Evolutionary conservation across 164 flowering plant species (phyloP), one percentile per base, ranked within the genome.

Genomic region (Magnolia officinalis): DNA sequence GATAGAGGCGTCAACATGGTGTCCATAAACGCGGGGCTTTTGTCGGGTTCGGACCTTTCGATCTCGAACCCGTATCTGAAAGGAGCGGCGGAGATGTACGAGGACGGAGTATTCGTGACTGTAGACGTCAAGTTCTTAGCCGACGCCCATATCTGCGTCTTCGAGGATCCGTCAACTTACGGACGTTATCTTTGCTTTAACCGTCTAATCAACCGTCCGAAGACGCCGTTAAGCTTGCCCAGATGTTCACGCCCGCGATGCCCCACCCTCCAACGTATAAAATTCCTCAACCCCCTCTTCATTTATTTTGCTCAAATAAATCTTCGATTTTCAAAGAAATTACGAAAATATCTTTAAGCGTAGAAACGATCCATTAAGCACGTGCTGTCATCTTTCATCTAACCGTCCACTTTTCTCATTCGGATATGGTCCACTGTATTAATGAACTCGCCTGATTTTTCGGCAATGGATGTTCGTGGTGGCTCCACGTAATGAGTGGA

Each of bases 21-120:
- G 37, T 81, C 91, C 0, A 79, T 93, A 26, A 93, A 93, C 26
- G 87, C 81, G 1, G 98, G 98, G 8, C 70, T 93, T 13, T 51
- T 90, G 69, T 75, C 83, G 82, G 68, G 80, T 26, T 85, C 86
- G 4, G 86, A 88, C 20, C 67, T 89, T 0, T 73, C 89, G 31
- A 83, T 87, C 78, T 82, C 78, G 21, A 50, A 85, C 66, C 90
- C 98, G 0, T 93, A 87, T 50, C 68, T 91, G 55, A 90, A 89
- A 82, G 96, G 98, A 1, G 95, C 94, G 31, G 92, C 94, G 52
- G 92, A 93, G 84, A 93, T 93, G 98, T 91, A 86, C 66, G 90
- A 90, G 71, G 89, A 87, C 45, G 98, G 98, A 0, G 88, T 89
- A 0, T 78, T 93, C 21, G 98, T 89, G 50, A 88, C 91, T 5